A percentile compares a stretch with the other conserved stretches of the same genome.
Conservation (phyloP, 352 stramenopile genomes). For the Phytophthora nicotianae region DNA sequence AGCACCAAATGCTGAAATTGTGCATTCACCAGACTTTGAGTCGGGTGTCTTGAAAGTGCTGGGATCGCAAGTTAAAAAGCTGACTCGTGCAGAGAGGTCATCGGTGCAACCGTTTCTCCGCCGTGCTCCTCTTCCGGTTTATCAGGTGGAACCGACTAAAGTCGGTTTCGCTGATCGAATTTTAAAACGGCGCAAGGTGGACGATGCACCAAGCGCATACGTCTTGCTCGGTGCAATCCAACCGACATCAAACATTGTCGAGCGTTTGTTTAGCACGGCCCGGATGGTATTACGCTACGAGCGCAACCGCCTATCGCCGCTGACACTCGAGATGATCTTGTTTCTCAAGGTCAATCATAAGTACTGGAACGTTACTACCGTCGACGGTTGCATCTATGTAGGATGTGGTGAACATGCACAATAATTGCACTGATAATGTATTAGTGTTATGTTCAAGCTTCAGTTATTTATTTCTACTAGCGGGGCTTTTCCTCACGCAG, state of each 20-base stretch:
- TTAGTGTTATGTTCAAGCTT: too few species aligned
- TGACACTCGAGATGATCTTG: too few species aligned
- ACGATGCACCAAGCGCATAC: neutral
- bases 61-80: too few species aligned
- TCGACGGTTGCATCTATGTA: too few species aligned
- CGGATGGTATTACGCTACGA: neutral
- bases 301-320: neutral
- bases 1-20: constrained; percentile 3
- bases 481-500: too few species aligned
- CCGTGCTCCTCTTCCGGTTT: neutral
- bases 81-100: neutral
- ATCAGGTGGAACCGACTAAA: neutral
- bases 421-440: too few species aligned
- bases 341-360: too few species aligned
- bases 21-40: too few species aligned
- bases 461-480: too few species aligned
- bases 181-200: neutral
- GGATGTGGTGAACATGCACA: too few species aligned
- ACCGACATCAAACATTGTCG: constrained; percentile 5
- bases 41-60: constrained; percentile 12
- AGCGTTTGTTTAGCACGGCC: constrained; percentile 12
- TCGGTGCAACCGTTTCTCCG: neutral
- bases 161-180: neutral
- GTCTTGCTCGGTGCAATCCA: neutral
- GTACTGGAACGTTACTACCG: too few species aligned